phyloP scores from a whole-genome alignment of 257 asterid genomes.

The Scutellaria baicalensis region DNA sequence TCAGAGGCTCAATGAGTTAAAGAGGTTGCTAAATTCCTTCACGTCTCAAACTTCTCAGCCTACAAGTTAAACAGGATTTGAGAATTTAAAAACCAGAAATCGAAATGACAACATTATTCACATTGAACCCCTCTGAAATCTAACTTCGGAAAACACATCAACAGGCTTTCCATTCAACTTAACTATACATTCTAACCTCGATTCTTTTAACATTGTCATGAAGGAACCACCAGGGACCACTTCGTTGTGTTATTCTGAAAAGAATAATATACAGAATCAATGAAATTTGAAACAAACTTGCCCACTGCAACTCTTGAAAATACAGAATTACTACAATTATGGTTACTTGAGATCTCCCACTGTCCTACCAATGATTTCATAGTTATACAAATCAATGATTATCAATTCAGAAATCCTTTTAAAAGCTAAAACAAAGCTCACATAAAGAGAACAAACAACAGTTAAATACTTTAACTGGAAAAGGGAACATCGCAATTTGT shows the following conservation, averaged over 20 bases:
- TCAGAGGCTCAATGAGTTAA: neutral
- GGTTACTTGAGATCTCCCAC: neutral
- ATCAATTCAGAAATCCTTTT: neutral
- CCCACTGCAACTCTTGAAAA: neutral
- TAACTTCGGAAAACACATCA: neutral
- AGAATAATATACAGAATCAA: neutral
- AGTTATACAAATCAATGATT: neutral
- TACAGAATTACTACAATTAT: neutral
- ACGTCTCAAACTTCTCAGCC: slow-evolving; percentile 10
- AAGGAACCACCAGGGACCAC: slow-evolving; percentile 97
- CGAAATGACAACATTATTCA: neutral
- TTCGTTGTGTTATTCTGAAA: slow-evolving; percentile 52
- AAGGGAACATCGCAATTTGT: neutral
- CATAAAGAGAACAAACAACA: neutral
- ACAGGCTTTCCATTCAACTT: neutral
- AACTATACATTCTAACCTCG: slow-evolving; percentile 33
- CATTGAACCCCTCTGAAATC: neutral
- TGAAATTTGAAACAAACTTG: neutral
- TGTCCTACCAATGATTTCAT: neutral
- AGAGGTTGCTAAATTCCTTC: slow-evolving; percentile 8
- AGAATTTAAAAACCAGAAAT: neutral
- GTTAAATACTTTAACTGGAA: neutral
- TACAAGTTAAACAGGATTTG: slow-evolving; percentile 15
- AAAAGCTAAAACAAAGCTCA: neutral
- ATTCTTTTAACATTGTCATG: slow-evolving; percentile 38